These are phyloP conservation scores for Stentor roeselii DNA, from an alignment of 73 alveolate genomes.

Conservation along the genomic window DNA sequence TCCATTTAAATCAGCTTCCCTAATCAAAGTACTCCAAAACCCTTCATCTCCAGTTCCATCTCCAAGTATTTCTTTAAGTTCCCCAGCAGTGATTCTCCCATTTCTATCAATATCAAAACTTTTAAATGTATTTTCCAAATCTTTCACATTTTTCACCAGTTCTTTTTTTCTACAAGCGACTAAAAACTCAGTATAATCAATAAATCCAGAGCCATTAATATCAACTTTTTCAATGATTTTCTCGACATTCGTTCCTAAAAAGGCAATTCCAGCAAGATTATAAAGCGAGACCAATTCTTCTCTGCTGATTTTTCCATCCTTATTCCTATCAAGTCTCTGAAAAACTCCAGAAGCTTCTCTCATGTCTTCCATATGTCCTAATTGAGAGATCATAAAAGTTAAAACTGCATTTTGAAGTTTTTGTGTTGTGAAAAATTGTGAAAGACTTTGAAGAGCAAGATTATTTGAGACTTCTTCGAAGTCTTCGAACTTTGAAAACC, in stretches of 20 bases:
- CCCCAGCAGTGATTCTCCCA: constrained; percentile 41
- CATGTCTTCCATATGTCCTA: constrained; percentile 34
- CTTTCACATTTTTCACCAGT: not conserved
- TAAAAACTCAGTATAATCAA: constrained; percentile 77
- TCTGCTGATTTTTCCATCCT: constrained; percentile 66
- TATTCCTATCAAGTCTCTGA: constrained; percentile 52
- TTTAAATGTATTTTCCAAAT: constrained; percentile 32
- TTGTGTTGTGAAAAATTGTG: constrained; percentile 25
- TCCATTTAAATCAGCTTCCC: not conserved
- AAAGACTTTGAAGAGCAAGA: not conserved
- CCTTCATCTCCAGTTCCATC: not conserved
- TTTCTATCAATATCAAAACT: constrained; percentile 47
- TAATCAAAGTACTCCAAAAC: not conserved
- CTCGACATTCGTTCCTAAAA: constrained; percentile 28
- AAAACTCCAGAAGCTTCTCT: constrained; percentile 37
- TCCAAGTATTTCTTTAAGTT: constrained; percentile 37
- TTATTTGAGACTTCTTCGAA: too few relatives aligned
- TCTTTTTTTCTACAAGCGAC: not conserved
- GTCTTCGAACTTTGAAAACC: constrained; percentile 4
- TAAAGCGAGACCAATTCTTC: constrained; percentile 53
- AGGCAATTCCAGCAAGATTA: not conserved
- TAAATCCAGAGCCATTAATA: constrained; percentile 80
- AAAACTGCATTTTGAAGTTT: constrained; percentile 51
- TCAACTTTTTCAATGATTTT: constrained; percentile 73
- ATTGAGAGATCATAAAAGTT: constrained; percentile 35